Conservation (phyloP, 768 basidiomycete genomes). For the Tricholoma furcatifolium region DNA sequence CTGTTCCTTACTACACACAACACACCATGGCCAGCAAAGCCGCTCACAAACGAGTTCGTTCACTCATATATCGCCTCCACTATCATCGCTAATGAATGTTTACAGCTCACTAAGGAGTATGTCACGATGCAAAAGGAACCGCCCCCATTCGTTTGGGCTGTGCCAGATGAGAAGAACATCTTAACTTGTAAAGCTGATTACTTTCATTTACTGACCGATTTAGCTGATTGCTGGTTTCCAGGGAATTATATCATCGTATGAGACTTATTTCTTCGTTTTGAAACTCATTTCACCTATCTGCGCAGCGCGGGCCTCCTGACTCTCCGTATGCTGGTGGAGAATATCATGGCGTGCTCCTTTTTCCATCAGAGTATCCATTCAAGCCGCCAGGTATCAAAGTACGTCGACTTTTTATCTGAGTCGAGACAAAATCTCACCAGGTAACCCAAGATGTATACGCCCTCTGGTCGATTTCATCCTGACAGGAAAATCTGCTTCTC, state of each 20-base stretch:
- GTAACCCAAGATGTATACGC: conserved; percentile 75
- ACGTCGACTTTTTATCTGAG: conserved; percentile 14
- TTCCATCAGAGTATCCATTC: conserved; percentile 94
- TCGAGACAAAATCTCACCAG: conserved; percentile 7
- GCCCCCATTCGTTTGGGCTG: conserved; percentile 95
- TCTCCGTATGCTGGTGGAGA: conserved; percentile 90
- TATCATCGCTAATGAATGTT: conserved; percentile 2
- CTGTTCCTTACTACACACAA: conserved; percentile 12
- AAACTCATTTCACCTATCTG: conserved; percentile 16
- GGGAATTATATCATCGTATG: conserved; percentile 94
- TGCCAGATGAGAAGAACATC: conserved; percentile 97
- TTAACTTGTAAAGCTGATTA: conserved; percentile 70
- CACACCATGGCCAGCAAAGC: conserved; percentile 80
- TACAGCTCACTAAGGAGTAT: conserved; percentile 83
- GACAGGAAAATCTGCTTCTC: conserved; percentile 98
- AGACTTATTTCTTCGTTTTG: conserved; percentile 20
- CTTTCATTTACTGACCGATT: neutral
- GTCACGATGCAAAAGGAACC: conserved; percentile 89
- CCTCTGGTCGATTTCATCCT: conserved; percentile 86
- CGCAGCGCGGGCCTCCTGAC: conserved; percentile 90
- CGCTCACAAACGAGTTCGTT: conserved; percentile 75
- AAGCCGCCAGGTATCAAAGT: conserved; percentile 98
- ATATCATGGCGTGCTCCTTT: conserved; percentile 89
- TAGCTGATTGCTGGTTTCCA: conserved; percentile 28
- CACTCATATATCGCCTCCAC: neutral